Percentiles rank a stretch among this genome's conserved stretches.
These are phyloP conservation scores for Fusarium caatingaense DNA, from an alignment of 2,329 filamentous ascomycete genomes.

Conservation along the genomic window DNA sequence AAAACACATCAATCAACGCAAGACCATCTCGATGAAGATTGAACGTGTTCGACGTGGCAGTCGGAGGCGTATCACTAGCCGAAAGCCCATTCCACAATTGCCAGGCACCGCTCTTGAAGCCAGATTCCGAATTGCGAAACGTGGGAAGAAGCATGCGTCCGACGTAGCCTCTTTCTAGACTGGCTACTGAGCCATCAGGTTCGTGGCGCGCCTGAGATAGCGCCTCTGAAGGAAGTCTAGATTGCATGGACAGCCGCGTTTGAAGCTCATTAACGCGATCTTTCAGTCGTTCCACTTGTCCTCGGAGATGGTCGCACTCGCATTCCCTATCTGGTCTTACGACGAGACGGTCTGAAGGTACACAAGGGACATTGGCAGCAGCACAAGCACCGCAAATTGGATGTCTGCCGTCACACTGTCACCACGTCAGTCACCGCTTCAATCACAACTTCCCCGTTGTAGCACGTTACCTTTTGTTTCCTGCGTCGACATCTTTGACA, in stretches of 20 bases:
- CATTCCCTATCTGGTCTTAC: constrained; percentile 36
- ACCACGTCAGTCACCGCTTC: neutral
- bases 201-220: constrained; percentile 6
- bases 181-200: constrained; percentile 20
- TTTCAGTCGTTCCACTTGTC: constrained; percentile 30
- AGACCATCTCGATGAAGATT: constrained; percentile 32
- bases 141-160: constrained; percentile 41
- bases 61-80: constrained; percentile 28
- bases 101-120: constrained; percentile 40
- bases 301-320: constrained; percentile 36
- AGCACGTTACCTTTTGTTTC: constrained; percentile 38
- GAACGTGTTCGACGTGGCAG: constrained; percentile 6
- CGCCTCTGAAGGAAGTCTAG: neutral
- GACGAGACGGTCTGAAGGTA: constrained; percentile 40
- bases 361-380: constrained; percentile 29
- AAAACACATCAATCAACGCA: constrained; percentile 34
- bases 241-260: constrained; percentile 18
- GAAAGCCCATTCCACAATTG: constrained; percentile 39
- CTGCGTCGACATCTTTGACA: constrained; percentile 41
- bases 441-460: no score
- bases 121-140: constrained; percentile 30
- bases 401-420: constrained; percentile 39
- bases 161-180: constrained; percentile 28
- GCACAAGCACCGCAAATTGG: constrained; percentile 37
- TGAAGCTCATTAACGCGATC: constrained; percentile 31